Conservation (phyloP, 257 asterid genomes). For the Scutellaria minor region DNA sequence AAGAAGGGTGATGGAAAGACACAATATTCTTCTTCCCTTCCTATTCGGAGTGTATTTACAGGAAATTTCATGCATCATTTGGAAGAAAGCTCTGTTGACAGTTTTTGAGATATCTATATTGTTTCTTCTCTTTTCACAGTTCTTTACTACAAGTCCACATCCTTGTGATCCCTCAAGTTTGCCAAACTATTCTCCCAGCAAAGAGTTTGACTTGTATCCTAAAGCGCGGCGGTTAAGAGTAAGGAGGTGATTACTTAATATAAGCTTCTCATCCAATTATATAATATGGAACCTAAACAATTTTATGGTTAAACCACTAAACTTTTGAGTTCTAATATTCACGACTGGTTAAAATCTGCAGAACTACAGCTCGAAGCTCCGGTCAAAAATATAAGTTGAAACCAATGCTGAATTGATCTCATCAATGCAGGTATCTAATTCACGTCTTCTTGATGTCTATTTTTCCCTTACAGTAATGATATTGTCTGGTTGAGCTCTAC, state of each 20-base stretch:
- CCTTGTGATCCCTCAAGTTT: constrained; percentile 94
- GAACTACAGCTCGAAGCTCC: constrained; percentile 72
- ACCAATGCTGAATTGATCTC: constrained; percentile 83
- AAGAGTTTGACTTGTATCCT: constrained; percentile 72
- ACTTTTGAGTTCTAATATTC: constrained; percentile 9
- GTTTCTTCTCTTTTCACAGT: constrained; percentile 50
- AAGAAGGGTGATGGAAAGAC: background rate
- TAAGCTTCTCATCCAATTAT: constrained; percentile 16
- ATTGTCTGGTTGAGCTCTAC: constrained; percentile 71
- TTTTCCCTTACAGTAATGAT: constrained; percentile 73
- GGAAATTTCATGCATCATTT: constrained; percentile 27
- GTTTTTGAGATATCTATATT: constrained; percentile 25
- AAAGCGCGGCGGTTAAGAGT: constrained; percentile 58
- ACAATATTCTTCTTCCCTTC: constrained; percentile 1
- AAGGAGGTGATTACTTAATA: constrained; percentile 61
- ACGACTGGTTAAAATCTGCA: constrained; percentile 41
- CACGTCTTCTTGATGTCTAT: constrained; percentile 6
- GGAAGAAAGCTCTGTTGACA: constrained; percentile 9
- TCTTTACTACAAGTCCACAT: constrained; percentile 75
- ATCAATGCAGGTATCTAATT: constrained; percentile 65
- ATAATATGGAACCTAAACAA: constrained; percentile 13
- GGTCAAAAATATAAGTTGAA: constrained; percentile 54
- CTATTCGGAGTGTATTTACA: background rate
- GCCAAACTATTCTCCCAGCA: constrained; percentile 96
- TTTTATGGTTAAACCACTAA: constrained; percentile 4